These are phyloP conservation scores for Endothia cerciana DNA, from an alignment of 2,329 filamentous ascomycete genomes.

Conservation along the genomic window DNA sequence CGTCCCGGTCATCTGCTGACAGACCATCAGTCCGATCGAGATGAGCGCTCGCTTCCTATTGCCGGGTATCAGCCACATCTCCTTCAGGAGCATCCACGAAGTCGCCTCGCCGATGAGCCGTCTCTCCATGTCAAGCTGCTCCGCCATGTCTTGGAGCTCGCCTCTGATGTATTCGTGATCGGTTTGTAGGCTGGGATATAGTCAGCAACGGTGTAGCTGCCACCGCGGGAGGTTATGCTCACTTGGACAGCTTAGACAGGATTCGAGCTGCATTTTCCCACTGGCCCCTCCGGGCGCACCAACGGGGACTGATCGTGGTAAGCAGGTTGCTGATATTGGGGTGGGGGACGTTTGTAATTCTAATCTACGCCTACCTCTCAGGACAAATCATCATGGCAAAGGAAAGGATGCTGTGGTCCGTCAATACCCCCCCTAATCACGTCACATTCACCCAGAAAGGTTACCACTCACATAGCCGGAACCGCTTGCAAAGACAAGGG, in stretches of 20 bases:
- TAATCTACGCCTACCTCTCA: slow-evolving; percentile 42
- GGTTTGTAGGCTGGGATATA: slow-evolving; percentile 51
- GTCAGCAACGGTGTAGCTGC: background rate
- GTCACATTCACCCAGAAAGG: too few species aligned
- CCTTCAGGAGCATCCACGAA: slow-evolving; percentile 62
- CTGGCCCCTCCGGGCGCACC: slow-evolving; percentile 68
- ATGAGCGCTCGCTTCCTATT: slow-evolving; percentile 69
- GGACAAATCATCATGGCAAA: slow-evolving; percentile 63
- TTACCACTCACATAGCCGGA: slow-evolving; percentile 54
- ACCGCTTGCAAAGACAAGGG: slow-evolving; percentile 68
- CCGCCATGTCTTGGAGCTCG: slow-evolving; percentile 69
- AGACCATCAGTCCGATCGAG: slow-evolving; percentile 55
- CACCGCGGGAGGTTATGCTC: slow-evolving; percentile 20
- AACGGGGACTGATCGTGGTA: slow-evolving; percentile 59
- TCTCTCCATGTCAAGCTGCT: slow-evolving; percentile 66
- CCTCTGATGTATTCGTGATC: slow-evolving; percentile 60
- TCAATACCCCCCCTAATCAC: slow-evolving; percentile 9
- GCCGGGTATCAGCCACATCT: slow-evolving; percentile 63
- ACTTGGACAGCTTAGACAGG: slow-evolving; percentile 55
- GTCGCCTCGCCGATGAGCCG: slow-evolving; percentile 57
- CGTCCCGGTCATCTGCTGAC: slow-evolving; percentile 28
- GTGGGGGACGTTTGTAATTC: background rate
- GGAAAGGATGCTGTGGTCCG: slow-evolving; percentile 50
- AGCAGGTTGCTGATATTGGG: background rate
- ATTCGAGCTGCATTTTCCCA: slow-evolving; percentile 65